phyloP scores from a whole-genome alignment of 163 green algal genomes.

The Prototheca cutis region DNA sequence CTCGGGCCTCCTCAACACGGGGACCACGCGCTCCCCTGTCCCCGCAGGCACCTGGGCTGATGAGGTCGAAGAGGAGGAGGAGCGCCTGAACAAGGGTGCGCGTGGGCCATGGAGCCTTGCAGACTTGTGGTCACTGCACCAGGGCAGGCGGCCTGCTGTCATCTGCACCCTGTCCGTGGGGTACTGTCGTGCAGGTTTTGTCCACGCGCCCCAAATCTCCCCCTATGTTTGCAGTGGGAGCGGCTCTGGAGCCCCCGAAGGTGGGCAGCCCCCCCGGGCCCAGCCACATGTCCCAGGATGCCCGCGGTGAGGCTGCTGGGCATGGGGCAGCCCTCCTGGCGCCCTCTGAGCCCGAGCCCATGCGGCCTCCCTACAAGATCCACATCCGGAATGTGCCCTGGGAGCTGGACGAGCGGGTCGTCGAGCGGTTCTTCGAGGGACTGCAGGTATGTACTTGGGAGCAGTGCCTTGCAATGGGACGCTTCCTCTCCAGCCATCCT shows the following conservation, averaged over 20 bases:
- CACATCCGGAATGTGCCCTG: constrained; percentile 27
- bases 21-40: neutral
- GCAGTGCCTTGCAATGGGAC: too few species aligned
- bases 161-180: neutral
- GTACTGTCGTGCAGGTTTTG: neutral
- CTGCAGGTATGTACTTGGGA: too few species aligned
- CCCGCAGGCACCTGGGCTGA: constrained; percentile 18
- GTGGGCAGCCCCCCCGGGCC: neutral
- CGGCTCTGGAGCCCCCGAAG: neutral
- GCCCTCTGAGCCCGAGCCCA: constrained; percentile 7
- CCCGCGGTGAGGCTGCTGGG: too few species aligned
- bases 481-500: too few species aligned
- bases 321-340: neutral
- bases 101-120: neutral
- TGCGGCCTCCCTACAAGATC: constrained; percentile 20
- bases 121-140: neutral
- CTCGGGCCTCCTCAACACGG: too few species aligned
- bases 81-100: neutral
- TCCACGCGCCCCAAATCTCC: neutral
- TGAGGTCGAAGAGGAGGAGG: constrained; percentile 25
- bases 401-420: constrained; percentile 15
- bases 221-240: neutral
- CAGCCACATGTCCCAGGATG: neutral
- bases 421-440: constrained; percentile 18
- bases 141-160: neutral